Evolutionary conservation across 1,139 yeast genomes (phyloP).

Genomic region (Pneumocystis murina): DNA sequence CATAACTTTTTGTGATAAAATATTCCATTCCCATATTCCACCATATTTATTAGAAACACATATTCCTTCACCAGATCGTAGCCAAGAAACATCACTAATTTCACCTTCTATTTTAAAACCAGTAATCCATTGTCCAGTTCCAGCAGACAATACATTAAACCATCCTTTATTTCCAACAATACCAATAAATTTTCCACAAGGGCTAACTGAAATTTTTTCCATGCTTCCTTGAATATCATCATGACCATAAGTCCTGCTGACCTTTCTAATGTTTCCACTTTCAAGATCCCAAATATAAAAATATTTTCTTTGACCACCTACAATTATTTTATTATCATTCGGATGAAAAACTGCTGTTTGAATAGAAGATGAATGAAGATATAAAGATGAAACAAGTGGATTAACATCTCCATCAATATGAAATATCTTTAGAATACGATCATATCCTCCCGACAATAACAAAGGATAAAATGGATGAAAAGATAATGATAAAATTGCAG

Average conservation of each 20-base stretch:
- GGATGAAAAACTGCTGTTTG: conserved; percentile 55
- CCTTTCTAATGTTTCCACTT: conserved; percentile 62
- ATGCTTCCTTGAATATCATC: conserved; percentile 73
- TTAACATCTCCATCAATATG: conserved; percentile 86
- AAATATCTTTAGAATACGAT: conserved; percentile 68
- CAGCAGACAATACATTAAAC: conserved; percentile 64
- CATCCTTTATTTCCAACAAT: conserved; percentile 79
- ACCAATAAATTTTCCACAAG: conserved; percentile 57
- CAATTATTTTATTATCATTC: conserved; percentile 45
- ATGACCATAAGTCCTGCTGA: conserved; percentile 82
- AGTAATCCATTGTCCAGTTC: conserved; percentile 69
- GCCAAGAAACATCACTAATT: conserved; percentile 61
- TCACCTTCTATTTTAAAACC: conserved; percentile 76
- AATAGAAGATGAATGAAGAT: conserved; percentile 64
- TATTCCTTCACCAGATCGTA: conserved; percentile 35
- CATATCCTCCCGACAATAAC: conserved; percentile 81
- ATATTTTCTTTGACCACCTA: conserved; percentile 84
- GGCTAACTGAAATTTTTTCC: conserved; percentile 65
- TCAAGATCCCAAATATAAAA: conserved; percentile 85
- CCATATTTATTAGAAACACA: conserved; percentile 65
- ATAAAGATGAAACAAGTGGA: conserved; percentile 66
- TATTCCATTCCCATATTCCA: conserved; percentile 77
- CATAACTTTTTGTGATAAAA: conserved; percentile 34
- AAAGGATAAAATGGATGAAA: conserved; percentile 83
- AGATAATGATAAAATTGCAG: conserved; percentile 68